A percentile compares a stretch with the other conserved stretches of the same genome.
These are phyloP conservation scores for Citrus unshiu DNA, from an alignment of 345 rosid species.

Conservation along the genomic window DNA sequence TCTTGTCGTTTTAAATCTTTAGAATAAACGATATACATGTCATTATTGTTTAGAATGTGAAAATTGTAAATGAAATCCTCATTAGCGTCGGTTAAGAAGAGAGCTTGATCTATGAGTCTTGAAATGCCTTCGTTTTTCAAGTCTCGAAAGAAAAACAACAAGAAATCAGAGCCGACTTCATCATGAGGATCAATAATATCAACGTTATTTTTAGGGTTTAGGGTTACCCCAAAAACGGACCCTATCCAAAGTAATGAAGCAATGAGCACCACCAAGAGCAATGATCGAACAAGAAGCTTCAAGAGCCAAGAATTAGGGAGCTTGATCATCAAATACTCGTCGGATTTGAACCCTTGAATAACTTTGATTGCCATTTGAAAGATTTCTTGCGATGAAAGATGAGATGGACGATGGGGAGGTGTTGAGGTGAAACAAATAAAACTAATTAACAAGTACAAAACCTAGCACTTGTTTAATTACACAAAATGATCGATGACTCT, in stretches of 20 bases:
- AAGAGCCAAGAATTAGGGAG: constrained; percentile 35
- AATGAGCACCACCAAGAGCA: constrained; percentile 42
- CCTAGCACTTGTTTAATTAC: constrained; percentile 47
- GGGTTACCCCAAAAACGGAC: constrained; percentile 12
- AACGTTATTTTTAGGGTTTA: background rate
- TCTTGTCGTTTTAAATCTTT: constrained; percentile 40
- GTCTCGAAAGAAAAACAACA: constrained; percentile 47
- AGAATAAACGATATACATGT: constrained; percentile 36
- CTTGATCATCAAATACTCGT: constrained; percentile 28
- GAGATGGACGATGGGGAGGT: background rate
- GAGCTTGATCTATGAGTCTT: constrained; percentile 35
- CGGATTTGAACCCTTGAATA: constrained; percentile 29
- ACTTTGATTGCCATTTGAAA: constrained; percentile 36
- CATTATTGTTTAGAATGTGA: constrained; percentile 23
- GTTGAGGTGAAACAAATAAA: constrained; percentile 3
- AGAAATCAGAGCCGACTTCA: constrained; percentile 7
- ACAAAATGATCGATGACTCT: too few species aligned
- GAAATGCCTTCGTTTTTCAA: constrained; percentile 57
- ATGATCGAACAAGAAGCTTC: constrained; percentile 34
- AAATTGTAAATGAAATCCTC: constrained; percentile 22
- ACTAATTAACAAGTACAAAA: constrained; percentile 67
- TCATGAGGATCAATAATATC: background rate
- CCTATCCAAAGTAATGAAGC: constrained; percentile 34
- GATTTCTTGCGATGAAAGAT: background rate
- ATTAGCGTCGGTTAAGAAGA: constrained; percentile 34